Percentiles rank a stretch among this genome's conserved stretches.
phyloP scores from a whole-genome alignment of 1,284 basidiomycete genomes.

The Thecaphora thlaspeos region DNA sequence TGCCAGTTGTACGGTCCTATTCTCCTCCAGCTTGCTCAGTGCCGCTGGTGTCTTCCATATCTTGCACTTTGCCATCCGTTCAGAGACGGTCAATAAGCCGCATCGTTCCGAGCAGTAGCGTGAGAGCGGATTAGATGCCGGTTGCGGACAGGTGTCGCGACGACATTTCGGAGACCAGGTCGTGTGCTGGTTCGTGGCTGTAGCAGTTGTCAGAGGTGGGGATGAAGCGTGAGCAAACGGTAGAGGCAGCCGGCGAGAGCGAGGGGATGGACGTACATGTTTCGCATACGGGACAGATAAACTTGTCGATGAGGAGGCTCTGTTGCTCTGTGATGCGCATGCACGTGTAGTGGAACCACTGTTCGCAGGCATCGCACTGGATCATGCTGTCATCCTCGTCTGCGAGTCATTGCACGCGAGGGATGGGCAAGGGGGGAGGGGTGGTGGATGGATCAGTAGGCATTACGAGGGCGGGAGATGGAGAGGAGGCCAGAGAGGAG shows the following conservation, averaged over 20 bases:
- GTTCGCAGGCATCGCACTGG: constrained; percentile 49
- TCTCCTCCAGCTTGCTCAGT: constrained; percentile 7
- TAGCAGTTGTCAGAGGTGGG: no score
- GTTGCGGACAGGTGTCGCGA: constrained; percentile 20
- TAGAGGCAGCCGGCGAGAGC: neutral
- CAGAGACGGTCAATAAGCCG: constrained; percentile 25
- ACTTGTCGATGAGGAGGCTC: constrained; percentile 40
- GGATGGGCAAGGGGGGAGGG: constrained; percentile 1
- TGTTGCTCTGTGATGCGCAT: constrained; percentile 37
- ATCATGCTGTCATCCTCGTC: constrained; percentile 52
- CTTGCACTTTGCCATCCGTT: constrained; percentile 11
- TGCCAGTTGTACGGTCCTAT: constrained; percentile 6
- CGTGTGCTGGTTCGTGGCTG: constrained; percentile 21
- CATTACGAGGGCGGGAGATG: neutral
- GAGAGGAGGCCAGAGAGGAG: neutral
- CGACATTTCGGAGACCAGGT: constrained; percentile 39
- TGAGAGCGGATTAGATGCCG: constrained; percentile 38
- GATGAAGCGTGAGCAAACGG: no score
- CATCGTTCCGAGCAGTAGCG: constrained; percentile 48
- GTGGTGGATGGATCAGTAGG: neutral
- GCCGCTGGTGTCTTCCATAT: constrained; percentile 2
- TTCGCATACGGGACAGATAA: constrained; percentile 44
- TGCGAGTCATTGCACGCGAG: no score
- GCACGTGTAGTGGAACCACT: constrained; percentile 50
- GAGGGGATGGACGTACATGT: constrained; percentile 5